Evolutionary conservation across 495 filamentous ascomycete species (phyloP).

Genomic region (Pseudoneurospora amorphoporcata): DNA sequence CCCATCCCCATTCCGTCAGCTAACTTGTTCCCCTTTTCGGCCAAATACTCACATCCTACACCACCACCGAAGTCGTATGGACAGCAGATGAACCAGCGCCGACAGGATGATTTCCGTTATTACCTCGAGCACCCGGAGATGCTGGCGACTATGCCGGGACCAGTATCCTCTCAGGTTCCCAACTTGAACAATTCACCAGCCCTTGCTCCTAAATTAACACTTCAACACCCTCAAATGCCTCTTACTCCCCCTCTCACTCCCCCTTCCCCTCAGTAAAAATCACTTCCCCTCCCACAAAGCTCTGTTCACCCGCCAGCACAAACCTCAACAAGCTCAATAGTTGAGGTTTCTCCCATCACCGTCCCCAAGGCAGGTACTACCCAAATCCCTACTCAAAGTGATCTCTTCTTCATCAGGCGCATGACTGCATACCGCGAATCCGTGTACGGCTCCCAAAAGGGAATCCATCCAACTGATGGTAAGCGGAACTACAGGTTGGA

Average conservation of each 20-base stretch:
- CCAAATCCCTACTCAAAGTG: background rate
- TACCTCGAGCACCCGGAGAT: background rate
- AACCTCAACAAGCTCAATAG: background rate
- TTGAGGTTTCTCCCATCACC: background rate
- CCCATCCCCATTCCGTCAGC: background rate
- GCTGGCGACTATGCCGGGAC: background rate
- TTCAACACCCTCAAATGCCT: background rate
- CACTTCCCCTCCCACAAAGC: background rate
- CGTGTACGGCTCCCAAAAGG: background rate
- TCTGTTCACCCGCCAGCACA: background rate
- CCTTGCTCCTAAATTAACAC: background rate
- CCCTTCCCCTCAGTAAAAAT: background rate
- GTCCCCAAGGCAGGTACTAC: background rate
- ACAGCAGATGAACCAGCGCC: background rate
- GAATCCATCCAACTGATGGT: background rate
- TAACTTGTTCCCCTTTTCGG: background rate
- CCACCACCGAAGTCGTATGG: background rate
- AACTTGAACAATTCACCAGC: background rate
- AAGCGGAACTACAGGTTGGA: background rate
- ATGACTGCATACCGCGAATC: background rate
- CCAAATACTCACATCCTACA: background rate
- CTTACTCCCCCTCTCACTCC: background rate
- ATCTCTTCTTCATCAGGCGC: background rate
- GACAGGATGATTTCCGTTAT: background rate
- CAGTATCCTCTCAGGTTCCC: background rate